Conservation (phyloP, 768 basidiomycete genomes). For the Rhodotorula diobovata region DNA sequence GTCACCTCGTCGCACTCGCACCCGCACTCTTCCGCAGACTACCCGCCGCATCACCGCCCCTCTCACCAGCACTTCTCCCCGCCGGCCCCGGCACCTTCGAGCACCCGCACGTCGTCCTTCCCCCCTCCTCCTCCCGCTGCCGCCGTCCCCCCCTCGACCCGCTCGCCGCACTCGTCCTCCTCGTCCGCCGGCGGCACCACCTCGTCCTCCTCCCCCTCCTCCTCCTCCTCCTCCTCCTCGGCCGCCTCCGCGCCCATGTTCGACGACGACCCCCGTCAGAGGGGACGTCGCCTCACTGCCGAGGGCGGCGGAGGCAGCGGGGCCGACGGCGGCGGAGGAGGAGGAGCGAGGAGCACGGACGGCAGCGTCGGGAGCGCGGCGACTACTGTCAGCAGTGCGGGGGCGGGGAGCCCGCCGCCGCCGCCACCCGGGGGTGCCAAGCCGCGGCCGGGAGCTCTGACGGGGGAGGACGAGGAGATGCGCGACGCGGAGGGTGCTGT, state of each 20-base stretch:
- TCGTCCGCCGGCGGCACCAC: too few relatives aligned
- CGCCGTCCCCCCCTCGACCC: not conserved
- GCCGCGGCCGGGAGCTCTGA: not conserved
- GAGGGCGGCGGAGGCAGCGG: not conserved
- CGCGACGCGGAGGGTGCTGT: not conserved
- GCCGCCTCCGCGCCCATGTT: not conserved
- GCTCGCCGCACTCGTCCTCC: slow-evolving; percentile 3
- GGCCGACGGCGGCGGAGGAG: too few relatives aligned
- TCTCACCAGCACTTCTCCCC: not conserved
- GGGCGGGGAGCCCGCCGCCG: not conserved
- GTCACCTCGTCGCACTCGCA: not conserved
- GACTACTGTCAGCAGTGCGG: slow-evolving; percentile 18
- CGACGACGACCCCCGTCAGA: not conserved
- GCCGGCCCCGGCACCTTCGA: not conserved
- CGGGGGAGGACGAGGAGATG: slow-evolving; percentile 3
- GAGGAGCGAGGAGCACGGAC: not conserved
- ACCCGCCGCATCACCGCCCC: not conserved
- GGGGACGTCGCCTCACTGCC: not conserved
- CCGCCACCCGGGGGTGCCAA: too few relatives aligned
- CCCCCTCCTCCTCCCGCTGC: not conserved
- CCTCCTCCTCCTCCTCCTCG: not conserved
- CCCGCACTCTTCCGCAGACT: too few relatives aligned
- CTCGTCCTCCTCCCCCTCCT: not conserved
- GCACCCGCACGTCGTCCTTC: not conserved
- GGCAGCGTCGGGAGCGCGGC: slow-evolving; percentile 26